Evolutionary conservation across 495 filamentous ascomycete genomes (phyloP), one percentile per base, ranked within the genome.

Genomic region (Friedmanniomyces endolithicus): DNA sequence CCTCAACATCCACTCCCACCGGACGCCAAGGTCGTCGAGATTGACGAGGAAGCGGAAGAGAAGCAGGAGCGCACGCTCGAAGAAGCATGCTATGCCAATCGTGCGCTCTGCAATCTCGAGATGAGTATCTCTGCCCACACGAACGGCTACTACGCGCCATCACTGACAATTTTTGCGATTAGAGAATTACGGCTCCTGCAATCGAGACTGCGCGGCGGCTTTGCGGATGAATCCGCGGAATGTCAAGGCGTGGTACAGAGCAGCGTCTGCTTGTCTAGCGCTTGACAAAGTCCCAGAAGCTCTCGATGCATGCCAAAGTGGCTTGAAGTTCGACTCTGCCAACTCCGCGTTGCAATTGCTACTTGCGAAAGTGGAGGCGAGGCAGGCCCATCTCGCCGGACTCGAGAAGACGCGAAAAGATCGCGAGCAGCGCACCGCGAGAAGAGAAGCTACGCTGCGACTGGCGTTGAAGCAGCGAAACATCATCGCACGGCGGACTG

Each of bases 171-270:
- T n/a, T n/a, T n/a, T 50, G 19, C n/a, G 20, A n/a, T 3, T 62
- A 80, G 81, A 80, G 60, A 98, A 98, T 71, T 90, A 90, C 70
- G 81, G 90, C 45, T 81, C 80, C 50, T 86, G 84, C 65, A 89
- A 81, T 47, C 72, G 81, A 17, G 92, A 97, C 70, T 88, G 87
- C 67, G 84, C 85, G 1, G 71, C 78, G n/a, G 83, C 86, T 3
- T 74, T 98, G 39, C 78, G 80, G 33, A 73, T 95, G 24, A 89
- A 94, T 67, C 75, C 81, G 6, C 67, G 58, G 48, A 94, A 92
- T 65, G 65, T 90, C 63, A 98, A 98, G 70, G 88, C 90, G 4
- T 86, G 80, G 65, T 97, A 95, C 67, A 84, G 92, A 52, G 86
- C 84, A 25, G 77, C 84, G 0, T 72, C 75, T 58, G 90, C 92